These are phyloP conservation scores for Aaosphaeria pasadenensis DNA, from an alignment of 2,329 filamentous ascomycete species.

Conservation along the genomic window DNA sequence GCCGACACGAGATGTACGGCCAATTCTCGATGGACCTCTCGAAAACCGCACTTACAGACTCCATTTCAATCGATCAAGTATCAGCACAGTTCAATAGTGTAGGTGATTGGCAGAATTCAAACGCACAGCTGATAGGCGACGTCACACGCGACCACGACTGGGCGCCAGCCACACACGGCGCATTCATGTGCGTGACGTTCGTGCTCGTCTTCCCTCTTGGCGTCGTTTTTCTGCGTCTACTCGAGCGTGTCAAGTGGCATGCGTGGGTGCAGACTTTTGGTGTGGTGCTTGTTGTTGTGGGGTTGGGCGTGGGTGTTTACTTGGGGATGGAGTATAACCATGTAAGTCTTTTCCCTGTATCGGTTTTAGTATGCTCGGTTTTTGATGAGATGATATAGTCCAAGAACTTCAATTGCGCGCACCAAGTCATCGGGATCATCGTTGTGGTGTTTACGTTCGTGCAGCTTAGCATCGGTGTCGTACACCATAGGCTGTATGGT, in stretches of 20 bases:
- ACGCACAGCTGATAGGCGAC: constrained; percentile 2
- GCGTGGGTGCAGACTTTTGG: constrained; percentile 53
- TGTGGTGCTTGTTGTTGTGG: constrained; percentile 48
- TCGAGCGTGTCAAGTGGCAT: constrained; percentile 55
- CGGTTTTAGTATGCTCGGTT: too few species aligned
- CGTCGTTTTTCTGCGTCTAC: constrained; percentile 51
- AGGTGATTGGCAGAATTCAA: constrained; percentile 6
- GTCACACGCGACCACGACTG: constrained; percentile 22
- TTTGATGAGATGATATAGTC: constrained; percentile 39
- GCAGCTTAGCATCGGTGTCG: constrained; percentile 4
- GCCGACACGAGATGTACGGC: constrained; percentile 54
- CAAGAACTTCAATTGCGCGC: constrained; percentile 48
- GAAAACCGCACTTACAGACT: constrained; percentile 38
- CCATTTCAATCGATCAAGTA: constrained; percentile 7
- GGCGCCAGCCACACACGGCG: constrained; percentile 29
- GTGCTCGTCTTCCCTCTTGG: constrained; percentile 57
- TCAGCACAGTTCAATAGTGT: constrained; percentile 12
- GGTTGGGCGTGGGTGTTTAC: constrained; percentile 53
- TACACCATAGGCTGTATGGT: constrained; percentile 11
- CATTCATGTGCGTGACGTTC: constrained; percentile 56
- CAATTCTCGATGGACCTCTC: constrained; percentile 56
- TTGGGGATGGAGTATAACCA: constrained; percentile 55
- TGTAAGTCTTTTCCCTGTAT: constrained; percentile 40
- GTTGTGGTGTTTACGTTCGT: background rate
- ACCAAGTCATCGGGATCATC: constrained; percentile 18